These are phyloP conservation scores for Teratosphaeria gauchensis DNA, from an alignment of 2,329 filamentous ascomycete species.

Conservation along the genomic window DNA sequence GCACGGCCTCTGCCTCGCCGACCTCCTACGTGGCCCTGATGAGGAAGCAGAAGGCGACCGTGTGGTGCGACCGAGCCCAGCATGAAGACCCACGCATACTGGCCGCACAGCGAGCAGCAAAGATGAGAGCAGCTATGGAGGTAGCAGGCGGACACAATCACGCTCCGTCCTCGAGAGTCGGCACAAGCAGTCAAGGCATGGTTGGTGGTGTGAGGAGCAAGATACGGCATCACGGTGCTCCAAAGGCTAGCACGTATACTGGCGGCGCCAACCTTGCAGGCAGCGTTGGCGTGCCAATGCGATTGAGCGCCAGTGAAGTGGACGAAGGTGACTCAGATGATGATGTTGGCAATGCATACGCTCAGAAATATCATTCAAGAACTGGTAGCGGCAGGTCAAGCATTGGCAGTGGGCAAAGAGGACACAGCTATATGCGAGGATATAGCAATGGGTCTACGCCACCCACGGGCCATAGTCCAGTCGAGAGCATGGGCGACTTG, in stretches of 20 bases:
- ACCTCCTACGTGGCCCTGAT: constrained; percentile 91
- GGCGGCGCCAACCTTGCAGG: constrained; percentile 59
- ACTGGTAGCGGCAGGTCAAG: constrained; percentile 67
- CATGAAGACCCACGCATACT: constrained; percentile 77
- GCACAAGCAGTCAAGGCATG: constrained; percentile 27
- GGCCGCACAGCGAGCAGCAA: constrained; percentile 77
- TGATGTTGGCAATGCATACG: constrained; percentile 29
- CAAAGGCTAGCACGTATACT: constrained; percentile 62
- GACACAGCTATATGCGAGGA: constrained; percentile 26
- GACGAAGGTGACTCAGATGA: constrained; percentile 70
- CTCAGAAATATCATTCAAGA: constrained; percentile 50
- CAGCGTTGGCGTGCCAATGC: constrained; percentile 77
- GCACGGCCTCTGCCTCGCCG: constrained; percentile 45
- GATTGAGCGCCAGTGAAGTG: constrained; percentile 89
- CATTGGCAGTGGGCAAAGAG: constrained; percentile 32
- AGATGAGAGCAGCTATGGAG: constrained; percentile 75
- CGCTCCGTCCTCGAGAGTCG: constrained; percentile 15
- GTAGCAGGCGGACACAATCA: constrained; percentile 54
- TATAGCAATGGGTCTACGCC: constrained; percentile 45
- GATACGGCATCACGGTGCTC: constrained; percentile 79
- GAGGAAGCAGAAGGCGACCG: constrained; percentile 92
- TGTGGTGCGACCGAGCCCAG: constrained; percentile 94
- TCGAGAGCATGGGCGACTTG: constrained; percentile 31
- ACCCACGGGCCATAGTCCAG: constrained; percentile 34
- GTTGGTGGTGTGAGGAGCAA: constrained; percentile 60